These are phyloP conservation scores for Blastobotrys proliferans DNA, from an alignment of 1,139 yeast genomes.

Conservation along the genomic window DNA sequence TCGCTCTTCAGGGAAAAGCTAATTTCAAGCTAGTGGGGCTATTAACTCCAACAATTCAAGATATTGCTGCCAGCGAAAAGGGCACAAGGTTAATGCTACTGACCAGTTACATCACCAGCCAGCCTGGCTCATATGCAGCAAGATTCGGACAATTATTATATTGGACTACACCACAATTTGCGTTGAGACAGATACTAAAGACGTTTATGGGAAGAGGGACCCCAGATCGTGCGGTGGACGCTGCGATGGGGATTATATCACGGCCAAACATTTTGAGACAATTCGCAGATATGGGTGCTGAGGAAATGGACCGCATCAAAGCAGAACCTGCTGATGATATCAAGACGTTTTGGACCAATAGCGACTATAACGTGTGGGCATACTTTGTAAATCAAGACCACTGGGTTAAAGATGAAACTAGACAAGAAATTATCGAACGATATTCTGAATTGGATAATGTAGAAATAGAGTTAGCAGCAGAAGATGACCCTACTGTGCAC, in stretches of 20 bases:
- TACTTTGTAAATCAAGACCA: conserved; percentile 55
- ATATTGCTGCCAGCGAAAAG: conserved; percentile 49
- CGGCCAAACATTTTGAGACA: conserved; percentile 47
- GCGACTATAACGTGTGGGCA: conserved; percentile 43
- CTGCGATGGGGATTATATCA: conserved; percentile 42
- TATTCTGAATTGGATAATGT: conserved; percentile 38
- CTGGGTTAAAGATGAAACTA: conserved; percentile 55
- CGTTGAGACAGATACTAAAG: conserved; percentile 12
- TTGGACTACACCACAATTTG: conserved; percentile 21
- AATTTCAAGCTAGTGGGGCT: conserved; percentile 47
- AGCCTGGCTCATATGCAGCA: conserved; percentile 15
- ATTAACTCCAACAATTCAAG: conserved; percentile 59
- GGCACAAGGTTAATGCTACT: conserved; percentile 43
- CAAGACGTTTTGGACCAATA: conserved; percentile 45
- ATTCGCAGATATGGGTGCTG: conserved; percentile 51
- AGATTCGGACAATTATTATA: conserved; percentile 19
- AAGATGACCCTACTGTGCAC: conserved; percentile 43
- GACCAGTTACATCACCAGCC: conserved; percentile 11
- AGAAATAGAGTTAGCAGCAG: conserved; percentile 29
- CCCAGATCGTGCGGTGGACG: conserved; percentile 41
- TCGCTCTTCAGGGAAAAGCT: conserved; percentile 21
- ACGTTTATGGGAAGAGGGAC: conserved; percentile 21
- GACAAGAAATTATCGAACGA: conserved; percentile 40
- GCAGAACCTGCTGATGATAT: conserved; percentile 41
- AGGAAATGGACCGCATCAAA: conserved; percentile 51